Base-by-base conservation (phyloP, 2,329 filamentous ascomycete species). In the Huntiella abstrusa region DNA sequence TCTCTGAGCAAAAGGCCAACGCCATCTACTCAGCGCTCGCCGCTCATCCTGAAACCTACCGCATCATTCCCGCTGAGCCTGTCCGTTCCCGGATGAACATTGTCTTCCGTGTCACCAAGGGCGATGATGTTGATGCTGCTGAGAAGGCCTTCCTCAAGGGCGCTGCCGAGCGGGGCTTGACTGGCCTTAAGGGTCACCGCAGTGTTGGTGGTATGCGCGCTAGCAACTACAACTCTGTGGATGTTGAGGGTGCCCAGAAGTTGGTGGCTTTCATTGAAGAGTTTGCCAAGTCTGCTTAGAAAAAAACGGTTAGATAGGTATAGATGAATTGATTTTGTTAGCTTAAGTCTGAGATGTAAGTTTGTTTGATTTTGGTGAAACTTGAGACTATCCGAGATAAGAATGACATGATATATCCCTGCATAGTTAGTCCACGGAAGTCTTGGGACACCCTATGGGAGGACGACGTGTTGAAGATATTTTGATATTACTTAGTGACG, bases 51-150 rank as follows among this genome's bases (percentile, higher is more conserved):
- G 65, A 77, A 0, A 63, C 80, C n/a, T 96, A 92, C 64, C 69
- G 66, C 49, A 60, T 95, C 32, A 77, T 95, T 0, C 84, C 86
- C 0, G 71, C 81, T 54, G 82, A 81, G 63, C 66, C 66, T 16
- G 80, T 72, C 3, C 80, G 87, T 48, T 93, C 83, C 55, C 70
- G 85, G 47, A 94, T 96, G 82, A 96, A 96, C 63, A 83, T 96
- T 49, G 95, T 86, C 69, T 95, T 95, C 70, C 69, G 86, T 12
- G 71, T 93, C 13, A 67, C 54, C 52, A 68, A 66, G 59, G 60
- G 67, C 41, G 72, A 69, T 39, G 74, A 78, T 37, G 65, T 76
- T 49, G 75, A 78, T 44, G 77, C 72, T 10, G 71, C 77, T 16
- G 87, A 96, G 61, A 83, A 85, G 62, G 69, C 69, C 0, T 96